Base-by-base conservation (phyloP, 2,329 filamentous ascomycete genomes). In the Akanthomyces lecanii region DNA sequence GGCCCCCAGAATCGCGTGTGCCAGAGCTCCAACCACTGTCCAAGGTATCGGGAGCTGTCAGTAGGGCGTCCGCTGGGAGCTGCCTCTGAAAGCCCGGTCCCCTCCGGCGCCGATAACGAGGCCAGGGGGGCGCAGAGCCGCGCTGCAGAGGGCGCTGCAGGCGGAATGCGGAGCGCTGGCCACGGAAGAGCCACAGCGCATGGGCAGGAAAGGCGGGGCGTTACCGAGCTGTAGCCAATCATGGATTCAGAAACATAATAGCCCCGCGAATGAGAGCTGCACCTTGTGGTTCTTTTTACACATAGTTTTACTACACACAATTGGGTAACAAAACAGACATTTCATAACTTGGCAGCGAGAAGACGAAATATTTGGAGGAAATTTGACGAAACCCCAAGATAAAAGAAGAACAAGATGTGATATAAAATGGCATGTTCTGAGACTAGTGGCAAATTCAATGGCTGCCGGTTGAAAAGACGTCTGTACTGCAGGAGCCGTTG, bases 281-380 rank as follows among this genome's bases (percentile, higher is more conserved):
- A 55, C n/a, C 42, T 30, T 62, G 60, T 62, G 60, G 60, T 62
- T 62, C 60, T n/a, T 55, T 55, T 62, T 62, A 62, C 60, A 62
- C 60, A 62, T 62, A 62, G 60, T 62, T 61, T 62, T 62, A 62
- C 51, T 25, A 45, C 30, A 48, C 45, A 48, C 30, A 25, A 62
- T 56, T 56, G 51, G 25, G 60, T 62, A 62, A 56, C 28, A 30
- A 44, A 48, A 10, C 28, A 14, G 16, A 40, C 28, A 42, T 14
- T 25, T 56, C 16, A 14, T 21, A 30, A 18, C 6, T 48, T 21
- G 25, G 11, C 33, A 28, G 33, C 45, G 14, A 21, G 10, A 44
- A 53, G 0, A 23, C 8, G 10, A 23, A 16, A 4, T 3, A 52
- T n/a, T n/a, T 16, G 7, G 7, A 10, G 28, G 12, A 25, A 40